Evolutionary conservation across 202 grass and related monocot genomes (phyloP).

Genomic region (Cymbopogon flexuosus): DNA sequence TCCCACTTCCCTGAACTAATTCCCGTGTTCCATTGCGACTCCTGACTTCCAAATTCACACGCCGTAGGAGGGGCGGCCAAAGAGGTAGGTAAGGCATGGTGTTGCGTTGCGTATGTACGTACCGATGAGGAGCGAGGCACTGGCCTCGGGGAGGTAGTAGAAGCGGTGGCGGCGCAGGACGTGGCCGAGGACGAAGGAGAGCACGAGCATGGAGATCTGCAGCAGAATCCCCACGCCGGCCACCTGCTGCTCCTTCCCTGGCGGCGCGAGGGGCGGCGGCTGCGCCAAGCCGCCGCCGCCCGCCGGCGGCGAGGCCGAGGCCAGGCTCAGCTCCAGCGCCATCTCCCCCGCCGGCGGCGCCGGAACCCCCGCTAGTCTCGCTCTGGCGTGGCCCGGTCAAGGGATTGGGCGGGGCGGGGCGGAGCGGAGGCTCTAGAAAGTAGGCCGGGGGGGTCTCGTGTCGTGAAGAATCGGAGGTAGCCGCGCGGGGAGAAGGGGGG

Average conservation of each 20-base stretch:
- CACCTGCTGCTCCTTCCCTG: constrained; percentile 96
- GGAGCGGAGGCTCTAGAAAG: constrained; percentile 19
- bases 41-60: no score
- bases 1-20: no score
- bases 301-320: constrained; percentile 22
- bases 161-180: constrained; percentile 86
- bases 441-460: no score
- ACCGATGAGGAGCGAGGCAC: constrained; percentile 95
- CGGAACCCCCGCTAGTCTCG: not conserved
- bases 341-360: constrained; percentile 13
- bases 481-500: not conserved
- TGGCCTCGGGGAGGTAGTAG: constrained; percentile 98
- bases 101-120: not conserved
- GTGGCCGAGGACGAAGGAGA: constrained; percentile 94
- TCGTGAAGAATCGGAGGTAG: not conserved
- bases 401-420: not conserved
- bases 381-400: constrained; percentile 1
- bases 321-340: constrained; percentile 45
- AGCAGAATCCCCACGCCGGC: constrained; percentile 85
- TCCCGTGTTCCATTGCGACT: no score
- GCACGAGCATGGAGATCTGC: constrained; percentile 96
- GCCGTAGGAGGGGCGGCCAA: no score
- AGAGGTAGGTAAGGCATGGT: not conserved
- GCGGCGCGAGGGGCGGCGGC: constrained; percentile 44
- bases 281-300: constrained; percentile 19